phyloP scores from a whole-genome alignment of 352 stramenopile species.

The Globisporangium cederbergense region DNA sequence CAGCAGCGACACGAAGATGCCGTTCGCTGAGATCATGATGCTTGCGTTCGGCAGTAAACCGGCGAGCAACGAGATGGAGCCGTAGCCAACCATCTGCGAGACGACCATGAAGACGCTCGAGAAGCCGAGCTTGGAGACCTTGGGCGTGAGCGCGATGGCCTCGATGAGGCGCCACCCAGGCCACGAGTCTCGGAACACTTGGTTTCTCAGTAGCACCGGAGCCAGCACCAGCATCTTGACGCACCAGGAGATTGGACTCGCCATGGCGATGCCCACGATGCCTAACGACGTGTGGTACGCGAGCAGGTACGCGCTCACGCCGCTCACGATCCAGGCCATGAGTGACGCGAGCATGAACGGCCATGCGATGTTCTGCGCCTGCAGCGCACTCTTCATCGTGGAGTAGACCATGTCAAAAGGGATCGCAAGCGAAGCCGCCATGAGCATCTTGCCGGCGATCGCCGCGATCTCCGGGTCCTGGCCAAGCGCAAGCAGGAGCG shows the following conservation, averaged over 20 bases:
- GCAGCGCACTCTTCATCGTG: slow-evolving; percentile 26
- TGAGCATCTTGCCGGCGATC: slow-evolving; percentile 24
- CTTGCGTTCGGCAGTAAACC: slow-evolving; percentile 32
- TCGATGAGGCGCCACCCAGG: slow-evolving; percentile 17
- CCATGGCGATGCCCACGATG: slow-evolving; percentile 33
- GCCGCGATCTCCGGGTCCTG: slow-evolving; percentile 29
- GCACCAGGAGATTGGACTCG: slow-evolving; percentile 21
- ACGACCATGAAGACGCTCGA: slow-evolving; percentile 17
- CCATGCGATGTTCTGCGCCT: slow-evolving; percentile 34
- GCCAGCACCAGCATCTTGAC: slow-evolving; percentile 27
- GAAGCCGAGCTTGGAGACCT: slow-evolving; percentile 16
- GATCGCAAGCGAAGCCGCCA: slow-evolving; percentile 16
- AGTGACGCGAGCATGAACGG: slow-evolving; percentile 30
- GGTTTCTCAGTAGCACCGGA: slow-evolving; percentile 22
- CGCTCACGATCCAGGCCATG: slow-evolving; percentile 19
- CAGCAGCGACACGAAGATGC: slow-evolving; percentile 30
- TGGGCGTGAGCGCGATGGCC: slow-evolving; percentile 14
- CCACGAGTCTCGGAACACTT: slow-evolving; percentile 21
- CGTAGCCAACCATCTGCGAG: slow-evolving; percentile 22
- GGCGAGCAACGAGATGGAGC: slow-evolving; percentile 20
- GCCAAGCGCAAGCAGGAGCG: slow-evolving; percentile 27
- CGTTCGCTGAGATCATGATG: slow-evolving; percentile 30
- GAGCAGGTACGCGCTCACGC: slow-evolving; percentile 29
- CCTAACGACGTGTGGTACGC: slow-evolving; percentile 34
- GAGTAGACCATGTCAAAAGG: slow-evolving; percentile 28